Evolutionary conservation across 768 basidiomycete genomes (phyloP).

Genomic region (Leccinellum luteum): DNA sequence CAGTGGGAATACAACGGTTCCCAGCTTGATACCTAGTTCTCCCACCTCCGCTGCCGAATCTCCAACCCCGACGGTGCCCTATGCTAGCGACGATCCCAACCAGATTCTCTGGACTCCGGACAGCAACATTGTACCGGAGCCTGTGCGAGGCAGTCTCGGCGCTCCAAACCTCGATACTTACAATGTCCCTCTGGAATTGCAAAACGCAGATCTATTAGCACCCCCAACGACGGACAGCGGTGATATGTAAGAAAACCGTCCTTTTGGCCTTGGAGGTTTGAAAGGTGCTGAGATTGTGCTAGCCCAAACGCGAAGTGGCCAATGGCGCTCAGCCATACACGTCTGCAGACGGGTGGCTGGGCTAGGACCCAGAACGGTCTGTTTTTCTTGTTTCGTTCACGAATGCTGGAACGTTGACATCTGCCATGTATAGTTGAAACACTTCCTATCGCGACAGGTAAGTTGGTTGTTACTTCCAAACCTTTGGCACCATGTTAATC

Average conservation of each 20-base stretch:
- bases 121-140: constrained; percentile 30
- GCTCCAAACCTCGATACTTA: constrained; percentile 51
- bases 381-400: constrained; percentile 2
- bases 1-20: background rate
- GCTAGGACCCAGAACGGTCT: constrained; percentile 54
- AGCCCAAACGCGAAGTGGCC: constrained; percentile 57
- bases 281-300: background rate
- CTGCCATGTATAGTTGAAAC: constrained; percentile 23
- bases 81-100: constrained; percentile 43
- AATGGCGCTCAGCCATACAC: constrained; percentile 53
- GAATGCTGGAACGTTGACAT: background rate
- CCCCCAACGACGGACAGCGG: constrained; percentile 63
- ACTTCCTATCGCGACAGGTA: constrained; percentile 37
- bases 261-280: background rate
- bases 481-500: background rate
- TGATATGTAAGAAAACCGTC: constrained; percentile 33
- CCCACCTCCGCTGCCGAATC: constrained; percentile 26
- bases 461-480: constrained; percentile 15
- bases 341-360: constrained; percentile 58
- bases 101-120: constrained; percentile 35
- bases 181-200: constrained; percentile 48
- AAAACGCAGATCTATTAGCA: constrained; percentile 56
- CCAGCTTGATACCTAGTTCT: background rate
- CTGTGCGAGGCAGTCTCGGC: constrained; percentile 44
- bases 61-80: constrained; percentile 40